Conservation (phyloP, 2,329 filamentous ascomycete species). For the Cercospora sp. region DNA sequence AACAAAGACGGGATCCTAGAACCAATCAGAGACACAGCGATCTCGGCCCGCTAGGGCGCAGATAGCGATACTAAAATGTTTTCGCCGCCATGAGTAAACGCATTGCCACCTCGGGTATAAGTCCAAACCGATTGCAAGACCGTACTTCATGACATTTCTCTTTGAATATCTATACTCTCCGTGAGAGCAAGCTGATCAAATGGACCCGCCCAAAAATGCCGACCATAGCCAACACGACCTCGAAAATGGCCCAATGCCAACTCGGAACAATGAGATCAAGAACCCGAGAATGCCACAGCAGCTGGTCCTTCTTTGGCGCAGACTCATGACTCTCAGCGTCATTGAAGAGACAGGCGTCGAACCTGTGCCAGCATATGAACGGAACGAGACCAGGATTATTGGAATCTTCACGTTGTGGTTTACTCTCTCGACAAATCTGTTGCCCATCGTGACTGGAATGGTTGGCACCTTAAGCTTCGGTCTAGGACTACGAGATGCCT, state of each 20-base stretch:
- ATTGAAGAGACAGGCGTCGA: conserved; percentile 48
- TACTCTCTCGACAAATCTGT: conserved; percentile 57
- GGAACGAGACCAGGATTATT: conserved; percentile 56
- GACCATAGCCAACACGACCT: not conserved
- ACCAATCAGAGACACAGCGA: not conserved
- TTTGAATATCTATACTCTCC: not conserved
- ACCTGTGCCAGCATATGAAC: conserved; percentile 57
- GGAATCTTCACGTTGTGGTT: conserved; percentile 64
- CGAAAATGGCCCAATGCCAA: not conserved
- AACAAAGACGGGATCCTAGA: not conserved
- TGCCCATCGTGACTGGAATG: conserved; percentile 66
- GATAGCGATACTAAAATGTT: not conserved
- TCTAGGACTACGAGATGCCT: conserved; percentile 57
- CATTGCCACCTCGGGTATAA: not conserved
- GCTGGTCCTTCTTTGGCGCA: conserved; percentile 1
- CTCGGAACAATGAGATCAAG: not conserved
- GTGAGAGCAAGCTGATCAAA: not conserved
- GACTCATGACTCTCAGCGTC: conserved; percentile 8
- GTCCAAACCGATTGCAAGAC: not conserved
- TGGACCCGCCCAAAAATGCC: not conserved
- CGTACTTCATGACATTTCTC: not conserved
- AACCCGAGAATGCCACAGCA: not conserved
- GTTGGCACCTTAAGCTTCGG: conserved; percentile 59
- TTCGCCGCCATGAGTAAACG: not conserved
- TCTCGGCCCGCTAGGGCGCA: not conserved